Percentiles rank a stretch among this genome's conserved stretches.
Evolutionary conservation across 2,329 filamentous ascomycete species (phyloP).

Genomic region (Meredithiella fracta): DNA sequence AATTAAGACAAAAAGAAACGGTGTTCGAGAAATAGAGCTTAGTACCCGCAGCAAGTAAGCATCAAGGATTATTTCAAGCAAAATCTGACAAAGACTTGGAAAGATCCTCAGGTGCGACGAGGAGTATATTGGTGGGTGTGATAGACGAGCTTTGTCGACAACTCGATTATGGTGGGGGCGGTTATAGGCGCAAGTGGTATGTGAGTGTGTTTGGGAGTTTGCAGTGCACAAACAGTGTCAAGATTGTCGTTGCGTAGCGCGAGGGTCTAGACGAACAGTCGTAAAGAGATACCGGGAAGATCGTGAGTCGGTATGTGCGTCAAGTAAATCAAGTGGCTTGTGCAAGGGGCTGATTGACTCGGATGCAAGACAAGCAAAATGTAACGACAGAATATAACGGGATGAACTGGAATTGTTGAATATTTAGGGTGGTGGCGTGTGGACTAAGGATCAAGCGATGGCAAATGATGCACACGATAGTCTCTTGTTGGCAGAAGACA

Average conservation of each 20-base stretch:
- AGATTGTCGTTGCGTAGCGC: neutral
- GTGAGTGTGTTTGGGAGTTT: neutral
- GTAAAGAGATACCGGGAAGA: neutral
- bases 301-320: conserved; percentile 5
- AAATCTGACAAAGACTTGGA: too few species aligned
- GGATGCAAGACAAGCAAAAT: neutral
- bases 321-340: neutral
- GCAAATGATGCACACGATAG: too few species aligned
- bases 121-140: neutral
- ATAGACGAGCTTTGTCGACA: neutral
- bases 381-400: neutral
- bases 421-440: neutral
- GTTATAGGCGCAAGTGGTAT: neutral
- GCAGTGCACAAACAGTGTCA: neutral
- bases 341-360: neutral
- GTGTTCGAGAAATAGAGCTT: neutral
- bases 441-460: neutral
- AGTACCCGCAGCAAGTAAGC: too few species aligned
- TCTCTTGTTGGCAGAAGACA: neutral
- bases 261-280: neutral
- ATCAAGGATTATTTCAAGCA: too few species aligned
- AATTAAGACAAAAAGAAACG: neutral
- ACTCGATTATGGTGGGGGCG: too few species aligned
- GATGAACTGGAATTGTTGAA: neutral
- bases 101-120: too few species aligned